Conservation (phyloP, 805 yeast genomes). For the Metschnikowia arizonensis region DNA sequence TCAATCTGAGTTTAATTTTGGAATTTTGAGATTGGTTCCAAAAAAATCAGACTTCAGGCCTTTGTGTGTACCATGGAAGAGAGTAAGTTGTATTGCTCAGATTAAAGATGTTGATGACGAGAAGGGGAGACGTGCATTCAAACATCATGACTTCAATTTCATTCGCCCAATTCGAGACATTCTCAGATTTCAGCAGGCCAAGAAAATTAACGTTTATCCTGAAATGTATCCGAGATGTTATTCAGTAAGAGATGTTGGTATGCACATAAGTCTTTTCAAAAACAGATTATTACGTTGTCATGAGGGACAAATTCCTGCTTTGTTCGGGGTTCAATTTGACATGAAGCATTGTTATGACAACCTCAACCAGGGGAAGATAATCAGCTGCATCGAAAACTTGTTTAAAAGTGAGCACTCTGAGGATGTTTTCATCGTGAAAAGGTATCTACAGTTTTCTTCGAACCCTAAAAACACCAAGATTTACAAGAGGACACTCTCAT, state of each 20-base stretch:
- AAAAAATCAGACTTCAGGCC: constrained; percentile 58
- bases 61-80: constrained; percentile 47
- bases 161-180: constrained; percentile 41
- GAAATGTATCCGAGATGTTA: constrained; percentile 27
- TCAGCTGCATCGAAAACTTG: constrained; percentile 29
- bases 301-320: constrained; percentile 25
- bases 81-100: constrained; percentile 2
- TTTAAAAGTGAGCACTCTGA: constrained; percentile 8
- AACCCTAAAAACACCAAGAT: not conserved
- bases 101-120: not conserved
- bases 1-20: constrained; percentile 24
- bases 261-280: constrained; percentile 37
- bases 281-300: constrained; percentile 5
- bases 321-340: constrained; percentile 68
- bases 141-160: constrained; percentile 30
- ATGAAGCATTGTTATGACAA: constrained; percentile 74
- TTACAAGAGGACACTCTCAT: not conserved
- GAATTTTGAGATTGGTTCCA: constrained; percentile 52
- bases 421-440: constrained; percentile 14
- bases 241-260: constrained; percentile 46
- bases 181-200: constrained; percentile 16
- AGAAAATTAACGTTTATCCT: not conserved
- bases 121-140: constrained; percentile 21
- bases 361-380: constrained; percentile 46
- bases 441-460: not conserved